Evolutionary conservation across 2,329 filamentous ascomycete genomes (phyloP), one percentile per base, ranked within the genome.

Genomic region (Talaromyces islandicus): DNA sequence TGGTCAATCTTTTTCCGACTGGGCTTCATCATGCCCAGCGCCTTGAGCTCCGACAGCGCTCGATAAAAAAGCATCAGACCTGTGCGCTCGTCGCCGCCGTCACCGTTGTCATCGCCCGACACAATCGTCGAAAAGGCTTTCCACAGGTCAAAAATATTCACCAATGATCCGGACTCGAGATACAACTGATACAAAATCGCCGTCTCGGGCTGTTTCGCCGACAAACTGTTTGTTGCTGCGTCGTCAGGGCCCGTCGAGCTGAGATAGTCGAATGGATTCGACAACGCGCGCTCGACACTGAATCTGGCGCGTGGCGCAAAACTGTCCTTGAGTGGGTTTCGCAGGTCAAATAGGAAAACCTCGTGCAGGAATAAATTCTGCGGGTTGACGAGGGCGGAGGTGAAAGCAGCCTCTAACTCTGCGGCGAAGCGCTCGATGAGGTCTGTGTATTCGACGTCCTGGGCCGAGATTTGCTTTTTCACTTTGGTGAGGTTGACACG

Each of bases 1-100:
- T 97, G 93, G 72, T 97, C 94, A 25, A 87, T 85, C 80, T 96
- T 96, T 80, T 92, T 96, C 76, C 88, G 90, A 70, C 89, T 97
- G 63, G 84, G 83, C 78, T 94, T 97, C 63, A 97, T 83, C 75
- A 97, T 88, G 7, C 94, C 94, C 68, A 99, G 80, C 58, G 88
- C 85, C 73, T 88, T 88, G 71, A 99, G 75, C 74, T 99, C 94
- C 0, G 93, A 91, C 63, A 97, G 74, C 5, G 85, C 90, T 62
- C 87, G 84, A 74, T 97, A 97, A 75, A 97, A 99, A 61, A 90
- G 77, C 48, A 91, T 86, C 75, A 91, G 80, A 38, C 72, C 66
- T 57, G 71, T 67, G 12, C 69, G 68, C 54, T 75, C 70, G 58
- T 75, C 68, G 25, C 65, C 68, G 64, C 9, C 63, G 67, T 52